Percentiles rank a stretch among this genome's conserved stretches.
Conservation (phyloP, 169 alveolate genomes). For the Plasmodium knowlesi region DNA sequence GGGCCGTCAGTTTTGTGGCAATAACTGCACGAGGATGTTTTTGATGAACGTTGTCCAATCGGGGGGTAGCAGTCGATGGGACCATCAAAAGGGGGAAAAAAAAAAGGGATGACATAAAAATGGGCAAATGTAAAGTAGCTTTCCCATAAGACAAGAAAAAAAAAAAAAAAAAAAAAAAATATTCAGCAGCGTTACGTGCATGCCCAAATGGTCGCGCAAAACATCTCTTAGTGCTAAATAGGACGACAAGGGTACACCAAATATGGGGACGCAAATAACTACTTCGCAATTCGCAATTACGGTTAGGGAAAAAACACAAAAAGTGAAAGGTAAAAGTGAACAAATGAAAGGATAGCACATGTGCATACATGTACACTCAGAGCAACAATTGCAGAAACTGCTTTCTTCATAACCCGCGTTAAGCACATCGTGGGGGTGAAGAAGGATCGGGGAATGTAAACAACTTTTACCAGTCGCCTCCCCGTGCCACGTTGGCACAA, state of each 20-base stretch:
- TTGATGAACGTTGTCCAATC: neutral
- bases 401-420: neutral
- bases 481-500: neutral
- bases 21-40: too few relatives aligned
- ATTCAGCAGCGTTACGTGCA: neutral
- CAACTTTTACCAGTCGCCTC: neutral
- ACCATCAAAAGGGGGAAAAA: neutral
- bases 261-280: neutral
- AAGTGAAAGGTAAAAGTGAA: neutral
- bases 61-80: neutral
- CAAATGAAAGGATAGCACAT: neutral
- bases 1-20: neutral
- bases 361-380: neutral
- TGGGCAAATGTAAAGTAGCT: neutral
- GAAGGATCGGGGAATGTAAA: neutral
- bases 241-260: neutral
- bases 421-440: neutral
- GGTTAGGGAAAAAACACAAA: neutral
- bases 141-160: neutral
- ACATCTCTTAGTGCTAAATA: neutral
- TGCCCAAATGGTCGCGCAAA: neutral
- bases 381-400: neutral
- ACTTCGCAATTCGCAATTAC: neutral
- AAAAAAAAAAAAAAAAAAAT: neutral
- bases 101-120: neutral